Base-by-base conservation (phyloP, 2,329 filamentous ascomycete species). In the Nemania serpens region DNA sequence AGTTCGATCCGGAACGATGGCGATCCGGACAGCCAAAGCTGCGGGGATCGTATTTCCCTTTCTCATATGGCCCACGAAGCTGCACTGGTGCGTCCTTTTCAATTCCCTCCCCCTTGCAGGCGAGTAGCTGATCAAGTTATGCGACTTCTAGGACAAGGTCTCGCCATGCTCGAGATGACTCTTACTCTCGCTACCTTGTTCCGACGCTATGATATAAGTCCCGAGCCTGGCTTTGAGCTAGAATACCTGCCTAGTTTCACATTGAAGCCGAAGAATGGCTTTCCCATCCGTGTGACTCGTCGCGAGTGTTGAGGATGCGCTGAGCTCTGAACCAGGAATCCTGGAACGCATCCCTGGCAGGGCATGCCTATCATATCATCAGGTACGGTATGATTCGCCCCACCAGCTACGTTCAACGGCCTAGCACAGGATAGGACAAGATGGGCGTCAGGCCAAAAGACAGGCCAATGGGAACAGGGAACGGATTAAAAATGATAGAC, bases 1-100 rank as follows among this genome's bases (percentile, higher is more conserved):
- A 63, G 45, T 63, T 63, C 41, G 61, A 63, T 36, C 61, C 61
- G 13, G 61, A 63, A 18, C 57, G 61, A 25, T 63, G 61, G 61
- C 47, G 61, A 20, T 63, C 61, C 1, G 61, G 61, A n/a, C 61
- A 63, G 18, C 36, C 57, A 12, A 63, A 63, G 25, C 17, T 60
- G 47, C 61, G 61, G 25, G 61, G 61, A 39, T 60, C 61, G 3
- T 63, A 63, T 25, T 63, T 63, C 57, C 61, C 61, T 5, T 63
- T 63, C 57, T 63, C 61, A 15, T 63, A 63, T 15, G 61, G 61
- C 10, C 61, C 61, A 17, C 49, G 61, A 37, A 63, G 57, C n/a
- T 63, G 61, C 49, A 63, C 57, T 46, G 61, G 61, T 63, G 13
- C 37, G 61, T 50, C 17, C 13, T 6, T 29, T 29, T 34, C 33